Evolutionary conservation across 257 asterid species (phyloP).

Genomic region (Galeopsis tetrahit): DNA sequence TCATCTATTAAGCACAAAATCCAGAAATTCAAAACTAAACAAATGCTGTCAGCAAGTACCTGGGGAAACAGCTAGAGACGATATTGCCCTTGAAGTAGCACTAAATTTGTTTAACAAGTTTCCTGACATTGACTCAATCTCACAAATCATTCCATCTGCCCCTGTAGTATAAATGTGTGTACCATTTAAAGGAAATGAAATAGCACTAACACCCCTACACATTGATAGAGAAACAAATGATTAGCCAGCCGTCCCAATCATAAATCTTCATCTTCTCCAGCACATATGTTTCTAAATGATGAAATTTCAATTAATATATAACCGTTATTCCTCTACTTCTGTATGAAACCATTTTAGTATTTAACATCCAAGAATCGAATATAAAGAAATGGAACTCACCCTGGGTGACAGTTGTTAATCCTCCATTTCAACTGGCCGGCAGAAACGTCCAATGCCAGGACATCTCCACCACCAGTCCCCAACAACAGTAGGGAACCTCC

Average conservation of each 20-base stretch:
- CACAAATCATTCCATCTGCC: conserved; percentile 86
- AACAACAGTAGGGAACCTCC: conserved; percentile 72
- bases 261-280: conserved; percentile 10
- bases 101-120: conserved; percentile 67
- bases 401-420: conserved; percentile 83
- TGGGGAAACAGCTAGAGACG: conserved; percentile 80
- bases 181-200: conserved; percentile 67
- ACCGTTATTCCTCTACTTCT: not conserved
- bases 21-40: not conserved
- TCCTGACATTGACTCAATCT: conserved; percentile 77
- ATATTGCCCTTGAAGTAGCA: conserved; percentile 72
- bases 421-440: conserved; percentile 95
- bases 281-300: conserved; percentile 5
- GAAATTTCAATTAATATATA: conserved; percentile 9
- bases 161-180: conserved; percentile 80
- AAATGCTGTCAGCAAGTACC: conserved; percentile 46
- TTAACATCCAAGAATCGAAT: not conserved
- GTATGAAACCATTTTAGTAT: not conserved
- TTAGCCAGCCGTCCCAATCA: conserved; percentile 23
- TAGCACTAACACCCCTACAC: conserved; percentile 80
- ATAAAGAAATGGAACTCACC: conserved; percentile 49
- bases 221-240: conserved; percentile 27
- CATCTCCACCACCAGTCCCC: conserved; percentile 97
- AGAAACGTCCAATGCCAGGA: conserved; percentile 80
- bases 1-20: conserved; percentile 10